Conservation (phyloP, 2,329 filamentous ascomycete species). For the Apiospora kogelbergensis region DNA sequence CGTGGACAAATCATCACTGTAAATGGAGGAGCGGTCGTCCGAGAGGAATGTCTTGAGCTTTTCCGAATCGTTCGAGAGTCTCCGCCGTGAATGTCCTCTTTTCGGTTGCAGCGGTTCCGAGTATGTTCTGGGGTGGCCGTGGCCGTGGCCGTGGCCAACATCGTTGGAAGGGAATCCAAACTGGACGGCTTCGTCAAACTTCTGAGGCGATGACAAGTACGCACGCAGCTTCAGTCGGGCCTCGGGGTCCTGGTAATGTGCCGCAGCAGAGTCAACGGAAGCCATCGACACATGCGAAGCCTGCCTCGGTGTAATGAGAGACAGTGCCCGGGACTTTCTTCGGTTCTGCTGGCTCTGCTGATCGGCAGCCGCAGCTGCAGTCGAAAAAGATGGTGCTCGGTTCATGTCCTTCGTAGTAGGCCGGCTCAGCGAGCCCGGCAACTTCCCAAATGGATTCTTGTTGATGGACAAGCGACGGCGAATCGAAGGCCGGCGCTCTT, state of each 20-base stretch:
- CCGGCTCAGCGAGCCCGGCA: slow-evolving; percentile 49
- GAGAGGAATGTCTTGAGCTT: slow-evolving; percentile 44
- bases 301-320: slow-evolving; percentile 52
- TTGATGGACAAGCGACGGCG: slow-evolving; percentile 72
- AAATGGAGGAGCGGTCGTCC: slow-evolving; percentile 55
- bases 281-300: slow-evolving; percentile 43
- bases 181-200: slow-evolving; percentile 93
- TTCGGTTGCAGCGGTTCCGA: slow-evolving; percentile 13
- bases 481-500: slow-evolving; percentile 59
- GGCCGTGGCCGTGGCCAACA: slow-evolving; percentile 22
- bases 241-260: slow-evolving; percentile 89
- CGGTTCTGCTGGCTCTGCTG: slow-evolving; percentile 38
- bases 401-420: slow-evolving; percentile 42
- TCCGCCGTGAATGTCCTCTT: neutral
- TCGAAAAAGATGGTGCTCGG: neutral
- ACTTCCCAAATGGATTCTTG: slow-evolving; percentile 62
- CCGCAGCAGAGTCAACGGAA: slow-evolving; percentile 68
- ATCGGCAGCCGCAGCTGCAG: slow-evolving; percentile 24
- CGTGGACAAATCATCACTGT: slow-evolving; percentile 55
- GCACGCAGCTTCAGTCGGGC: slow-evolving; percentile 82
- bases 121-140: slow-evolving; percentile 15
- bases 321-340: slow-evolving; percentile 56
- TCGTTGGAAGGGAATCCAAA: slow-evolving; percentile 81
- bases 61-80: slow-evolving; percentile 25
- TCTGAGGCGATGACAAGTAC: slow-evolving; percentile 85